Conservation (phyloP, 768 basidiomycete genomes). For the Heimioporus sp. region DNA sequence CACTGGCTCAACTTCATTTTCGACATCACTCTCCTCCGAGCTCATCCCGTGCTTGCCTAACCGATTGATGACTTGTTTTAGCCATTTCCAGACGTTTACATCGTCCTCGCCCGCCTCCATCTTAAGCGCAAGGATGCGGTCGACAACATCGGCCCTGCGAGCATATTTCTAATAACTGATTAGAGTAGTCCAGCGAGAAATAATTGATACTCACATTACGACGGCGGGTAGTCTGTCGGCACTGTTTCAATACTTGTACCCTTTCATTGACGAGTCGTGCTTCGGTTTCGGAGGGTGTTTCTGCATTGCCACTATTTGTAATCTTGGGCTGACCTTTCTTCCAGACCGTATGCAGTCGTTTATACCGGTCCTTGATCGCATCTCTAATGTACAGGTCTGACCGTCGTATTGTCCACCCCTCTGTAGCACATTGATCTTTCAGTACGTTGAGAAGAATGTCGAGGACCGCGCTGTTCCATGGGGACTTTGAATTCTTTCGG, state of each 20-base stretch:
- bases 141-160: no score
- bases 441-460: background rate
- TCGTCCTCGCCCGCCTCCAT: no score
- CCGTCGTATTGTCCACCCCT: conserved; percentile 1
- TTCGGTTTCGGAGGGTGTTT: conserved; percentile 4
- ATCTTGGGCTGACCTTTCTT: background rate
- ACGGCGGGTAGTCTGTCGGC: background rate
- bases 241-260: background rate
- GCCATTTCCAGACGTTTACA: no score
- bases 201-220: background rate
- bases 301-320: background rate
- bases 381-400: conserved; percentile 1
- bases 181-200: no score
- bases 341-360: conserved; percentile 1
- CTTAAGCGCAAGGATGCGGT: no score
- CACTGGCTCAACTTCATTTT: conserved; percentile 3
- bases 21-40: conserved; percentile 9
- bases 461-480: conserved; percentile 4
- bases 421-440: background rate
- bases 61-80: no score
- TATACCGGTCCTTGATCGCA: background rate
- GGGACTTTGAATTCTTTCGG: background rate
- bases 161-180: conserved; percentile 6
- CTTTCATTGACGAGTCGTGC: background rate
- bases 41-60: no score